Evolutionary conservation across 345 rosid species (phyloP), one percentile per base, ranked within the genome.

Genomic region (Triadica sebifera): DNA sequence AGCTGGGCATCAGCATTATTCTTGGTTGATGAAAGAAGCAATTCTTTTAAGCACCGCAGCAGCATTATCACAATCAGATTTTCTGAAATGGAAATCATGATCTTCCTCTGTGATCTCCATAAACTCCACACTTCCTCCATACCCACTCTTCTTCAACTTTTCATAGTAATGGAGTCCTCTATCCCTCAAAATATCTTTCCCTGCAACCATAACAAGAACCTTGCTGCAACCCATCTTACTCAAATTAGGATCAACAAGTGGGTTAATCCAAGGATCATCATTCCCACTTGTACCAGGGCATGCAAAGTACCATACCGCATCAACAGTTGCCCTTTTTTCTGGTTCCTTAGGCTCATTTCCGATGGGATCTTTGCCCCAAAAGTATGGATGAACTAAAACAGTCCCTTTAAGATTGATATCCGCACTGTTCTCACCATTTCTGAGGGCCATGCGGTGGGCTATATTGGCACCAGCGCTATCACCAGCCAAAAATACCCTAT

Each of bases 401-500:
- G 64, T 25, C 20, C 78, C 82, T 9, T 2, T 1, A 8, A 58
- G 5, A 19, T 49, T 61, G 29, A 71, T 43, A 1, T 73, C 80
- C 3, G 0, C 15, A 1, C 38, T 60, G 15, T 65, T 67, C 29
- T 67, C 49, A 16, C 56, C 55, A n/a, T 22, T 17, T 55, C 55
- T 71, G 0, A 63, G 19, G 4, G 39, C 71, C 37, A 77, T 53
- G 0, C 45, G 20, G 57, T 77, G 79, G 0, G 75, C 57, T 37
- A 71, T 77, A 38, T 64, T 77, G 1, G 65, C 79, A 51, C 79
- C 79, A 5, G 79, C 79, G 50, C 79, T 77, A 8, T 77, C 79
- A 2, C 81, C 81, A 1, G 70, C 74, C 1, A 73, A 3, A 56
- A 73, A 52, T 17, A 70, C 70, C 41, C 25, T 60, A 16, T n/a